These are phyloP conservation scores for Penicillium arizonense DNA, from an alignment of 495 filamentous ascomycete species.

Conservation along the genomic window DNA sequence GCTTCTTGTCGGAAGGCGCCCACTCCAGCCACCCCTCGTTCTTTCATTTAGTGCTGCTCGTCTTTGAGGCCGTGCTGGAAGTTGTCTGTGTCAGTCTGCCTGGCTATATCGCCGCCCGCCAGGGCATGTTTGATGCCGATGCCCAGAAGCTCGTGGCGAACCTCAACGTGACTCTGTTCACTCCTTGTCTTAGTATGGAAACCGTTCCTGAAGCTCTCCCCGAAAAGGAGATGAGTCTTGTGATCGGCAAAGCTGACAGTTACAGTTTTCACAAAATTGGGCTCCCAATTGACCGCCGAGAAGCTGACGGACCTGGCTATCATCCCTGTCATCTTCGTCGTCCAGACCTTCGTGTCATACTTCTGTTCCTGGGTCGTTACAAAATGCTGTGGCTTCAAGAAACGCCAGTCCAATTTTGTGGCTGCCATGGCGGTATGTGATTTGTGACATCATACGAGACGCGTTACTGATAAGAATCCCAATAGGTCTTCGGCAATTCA, in stretches of 20 bases:
- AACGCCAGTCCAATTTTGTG: conserved; percentile 86
- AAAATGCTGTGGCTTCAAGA: conserved; percentile 74
- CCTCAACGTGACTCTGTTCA: conserved; percentile 90
- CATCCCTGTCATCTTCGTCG: conserved; percentile 88
- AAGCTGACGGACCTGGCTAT: conserved; percentile 88
- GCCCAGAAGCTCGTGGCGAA: conserved; percentile 96
- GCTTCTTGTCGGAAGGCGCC: conserved; percentile 25
- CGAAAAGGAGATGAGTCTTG: neutral
- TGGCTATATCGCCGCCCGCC: conserved; percentile 87
- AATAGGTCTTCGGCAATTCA: conserved; percentile 89
- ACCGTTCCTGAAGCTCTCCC: neutral
- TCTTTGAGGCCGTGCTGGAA: conserved; percentile 95
- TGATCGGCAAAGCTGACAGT: conserved; percentile 1
- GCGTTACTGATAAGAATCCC: conserved; percentile 11
- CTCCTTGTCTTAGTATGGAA: conserved; percentile 86
- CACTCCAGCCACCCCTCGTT: conserved; percentile 64
- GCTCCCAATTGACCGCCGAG: conserved; percentile 88
- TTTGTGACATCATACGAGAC: neutral
- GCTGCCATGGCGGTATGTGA: conserved; percentile 83
- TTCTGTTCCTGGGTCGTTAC: conserved; percentile 66
- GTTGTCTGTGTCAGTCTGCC: conserved; percentile 94
- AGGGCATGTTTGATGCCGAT: conserved; percentile 90
- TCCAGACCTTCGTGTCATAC: conserved; percentile 85
- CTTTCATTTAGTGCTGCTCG: conserved; percentile 74
- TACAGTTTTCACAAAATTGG: conserved; percentile 95